Percentiles rank a stretch among this genome's conserved stretches.
These are phyloP conservation scores for Nannochloropsis oceanica DNA, from an alignment of 108 stramenopile species.

Conservation along the genomic window DNA sequence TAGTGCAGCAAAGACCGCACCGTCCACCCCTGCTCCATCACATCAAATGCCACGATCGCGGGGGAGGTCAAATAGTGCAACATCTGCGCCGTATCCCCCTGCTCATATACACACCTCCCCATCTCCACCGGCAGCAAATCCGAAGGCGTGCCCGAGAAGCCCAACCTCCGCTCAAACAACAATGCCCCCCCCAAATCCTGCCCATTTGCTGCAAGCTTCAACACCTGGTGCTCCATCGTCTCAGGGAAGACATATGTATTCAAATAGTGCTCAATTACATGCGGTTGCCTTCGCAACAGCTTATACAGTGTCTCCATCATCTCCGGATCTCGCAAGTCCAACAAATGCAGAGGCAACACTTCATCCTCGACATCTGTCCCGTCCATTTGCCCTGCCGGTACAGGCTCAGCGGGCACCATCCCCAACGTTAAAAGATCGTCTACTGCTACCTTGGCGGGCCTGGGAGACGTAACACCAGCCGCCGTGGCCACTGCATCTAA, in stretches of 20 bases:
- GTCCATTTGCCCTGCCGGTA: background rate
- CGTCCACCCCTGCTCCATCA: conserved; percentile 32
- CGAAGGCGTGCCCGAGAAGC: conserved; percentile 95
- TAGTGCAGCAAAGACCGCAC: conserved; percentile 16
- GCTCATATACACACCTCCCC: conserved; percentile 77
- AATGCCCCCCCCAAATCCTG: conserved; percentile 95
- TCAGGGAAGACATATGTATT: conserved; percentile 86
- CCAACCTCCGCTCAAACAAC: conserved; percentile 79
- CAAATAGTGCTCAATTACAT: conserved; percentile 51
- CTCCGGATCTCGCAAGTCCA: conserved; percentile 86
- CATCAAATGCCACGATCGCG: conserved; percentile 9
- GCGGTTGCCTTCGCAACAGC: conserved; percentile 62
- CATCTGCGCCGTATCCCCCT: conserved; percentile 91
- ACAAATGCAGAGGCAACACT: conserved; percentile 89
- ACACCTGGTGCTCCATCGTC: conserved; percentile 77
- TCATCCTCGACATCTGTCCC: conserved; percentile 43
- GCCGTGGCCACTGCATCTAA: background rate
- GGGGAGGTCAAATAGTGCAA: conserved; percentile 71
- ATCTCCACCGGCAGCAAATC: conserved; percentile 94
- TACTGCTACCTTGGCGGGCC: conserved; percentile 28
- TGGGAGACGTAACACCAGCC: background rate
- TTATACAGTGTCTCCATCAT: conserved; percentile 77
- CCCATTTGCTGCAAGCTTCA: conserved; percentile 92
- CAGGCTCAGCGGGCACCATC: conserved; percentile 39
- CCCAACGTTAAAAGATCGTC: conserved; percentile 35